Percentiles rank a stretch among this genome's conserved stretches.
Evolutionary conservation across 345 rosid species (phyloP).

Genomic region (Sisymbrium irio): DNA sequence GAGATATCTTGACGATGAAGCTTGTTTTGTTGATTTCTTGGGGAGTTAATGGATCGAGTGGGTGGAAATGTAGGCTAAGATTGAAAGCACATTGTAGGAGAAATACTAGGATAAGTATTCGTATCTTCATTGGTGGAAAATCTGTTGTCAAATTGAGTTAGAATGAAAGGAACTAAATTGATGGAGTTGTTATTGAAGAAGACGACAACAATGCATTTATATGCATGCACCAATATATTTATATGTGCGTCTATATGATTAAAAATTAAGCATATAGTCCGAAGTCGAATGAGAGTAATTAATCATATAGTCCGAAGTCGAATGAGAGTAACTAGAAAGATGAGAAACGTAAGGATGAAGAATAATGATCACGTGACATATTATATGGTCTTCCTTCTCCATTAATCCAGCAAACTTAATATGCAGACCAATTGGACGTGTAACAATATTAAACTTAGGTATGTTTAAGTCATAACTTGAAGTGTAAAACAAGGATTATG

Average conservation of each 20-base stretch:
- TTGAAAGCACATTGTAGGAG: slow-evolving; percentile 30
- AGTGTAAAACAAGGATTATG: slow-evolving; percentile 29
- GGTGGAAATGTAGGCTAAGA: slow-evolving; percentile 45
- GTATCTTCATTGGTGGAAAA: slow-evolving; percentile 38
- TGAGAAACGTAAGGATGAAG: slow-evolving; percentile 28
- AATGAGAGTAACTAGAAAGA: background rate
- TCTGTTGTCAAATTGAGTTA: slow-evolving; percentile 7
- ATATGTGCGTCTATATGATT: background rate
- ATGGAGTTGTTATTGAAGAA: slow-evolving; percentile 18
- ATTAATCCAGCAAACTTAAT: slow-evolving; percentile 4
- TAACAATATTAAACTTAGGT: background rate
- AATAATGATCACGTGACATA: slow-evolving; percentile 11
- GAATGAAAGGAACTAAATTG: background rate
- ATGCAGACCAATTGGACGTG: background rate
- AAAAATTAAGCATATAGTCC: background rate
- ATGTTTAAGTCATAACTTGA: slow-evolving; percentile 14
- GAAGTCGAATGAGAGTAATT: background rate
- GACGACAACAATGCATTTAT: slow-evolving; percentile 19
- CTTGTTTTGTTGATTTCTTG: slow-evolving; percentile 55
- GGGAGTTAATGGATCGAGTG: slow-evolving; percentile 62
- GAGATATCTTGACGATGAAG: slow-evolving; percentile 43
- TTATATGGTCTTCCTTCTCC: slow-evolving; percentile 13
- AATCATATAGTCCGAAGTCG: background rate
- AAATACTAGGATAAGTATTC: slow-evolving; percentile 33
- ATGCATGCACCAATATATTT: slow-evolving; percentile 7